phyloP scores from a whole-genome alignment of 441 rosid genomes.

The Populus trichocarpa region DNA sequence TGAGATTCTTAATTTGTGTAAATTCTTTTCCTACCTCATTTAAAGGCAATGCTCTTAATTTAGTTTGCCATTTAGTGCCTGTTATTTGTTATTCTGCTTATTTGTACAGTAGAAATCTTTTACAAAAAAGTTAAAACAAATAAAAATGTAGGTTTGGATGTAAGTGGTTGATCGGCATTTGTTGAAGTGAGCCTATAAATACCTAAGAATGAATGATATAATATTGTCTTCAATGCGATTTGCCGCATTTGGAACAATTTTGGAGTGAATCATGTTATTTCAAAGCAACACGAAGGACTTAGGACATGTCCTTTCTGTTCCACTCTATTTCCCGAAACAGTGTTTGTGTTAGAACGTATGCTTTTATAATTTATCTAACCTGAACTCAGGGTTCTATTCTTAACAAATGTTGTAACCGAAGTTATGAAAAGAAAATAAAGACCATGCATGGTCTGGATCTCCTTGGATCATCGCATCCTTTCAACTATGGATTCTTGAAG shows the following conservation, averaged over 20 bases:
- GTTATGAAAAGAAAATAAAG: too few relatives aligned
- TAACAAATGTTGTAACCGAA: too few relatives aligned
- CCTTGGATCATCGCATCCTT: too few relatives aligned
- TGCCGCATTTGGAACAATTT: background rate
- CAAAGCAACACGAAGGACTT: background rate
- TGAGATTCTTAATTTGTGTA: conserved; percentile 28
- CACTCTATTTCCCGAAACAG: background rate
- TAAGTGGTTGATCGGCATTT: conserved; percentile 16
- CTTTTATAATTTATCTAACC: too few relatives aligned
- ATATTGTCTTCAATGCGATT: background rate
- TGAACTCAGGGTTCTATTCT: too few relatives aligned
- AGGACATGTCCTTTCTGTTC: background rate
- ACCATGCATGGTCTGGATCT: too few relatives aligned
- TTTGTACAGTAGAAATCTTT: conserved; percentile 34
- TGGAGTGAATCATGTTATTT: background rate
- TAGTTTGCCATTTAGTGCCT: conserved; percentile 17
- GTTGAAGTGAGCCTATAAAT: background rate
- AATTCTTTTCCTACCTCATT: conserved; percentile 28
- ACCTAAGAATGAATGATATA: conserved; percentile 7
- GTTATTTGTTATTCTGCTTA: conserved; percentile 5
- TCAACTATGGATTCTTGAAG: background rate
- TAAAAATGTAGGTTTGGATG: conserved; percentile 12
- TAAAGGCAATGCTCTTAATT: background rate
- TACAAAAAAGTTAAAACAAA: background rate
- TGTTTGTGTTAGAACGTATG: background rate